Evolutionary conservation across 2,329 filamentous ascomycete species (phyloP), one percentile per base, ranked within the genome.

Genomic region (Byssothecium circinans): DNA sequence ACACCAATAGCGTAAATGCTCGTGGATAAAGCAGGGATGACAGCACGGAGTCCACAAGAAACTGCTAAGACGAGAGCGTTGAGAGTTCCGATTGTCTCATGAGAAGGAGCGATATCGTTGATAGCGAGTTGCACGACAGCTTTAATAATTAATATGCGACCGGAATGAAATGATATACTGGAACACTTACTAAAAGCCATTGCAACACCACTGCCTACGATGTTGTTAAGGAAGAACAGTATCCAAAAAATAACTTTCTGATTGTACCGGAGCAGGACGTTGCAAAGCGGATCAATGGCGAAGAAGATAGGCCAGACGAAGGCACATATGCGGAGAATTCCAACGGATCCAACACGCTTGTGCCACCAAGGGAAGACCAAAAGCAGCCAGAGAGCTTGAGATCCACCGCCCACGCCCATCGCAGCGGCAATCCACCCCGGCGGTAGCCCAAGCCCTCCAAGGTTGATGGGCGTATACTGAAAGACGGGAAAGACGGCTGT

Each of bases 301-400:
- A 90, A 85, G 64, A 89, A 85, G 41, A 84, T 61, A 0, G 88
- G 87, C 73, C 87, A 91, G 0, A 64, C 72, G 25, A 62, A 54
- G 1, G 78, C 79, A 63, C 86, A 88, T 8, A 72, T 54, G 4
- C 79, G 77, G 50, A 92, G 72, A 0, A 91, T 74, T 3, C 78
- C 80, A 19, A 83, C 84, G 6, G 87, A 91, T 8, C 88, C 87
- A 18, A 84, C 66, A 17, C 81, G 80, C 29, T 70, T 74, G 61
- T 92, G 88, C 1, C 92, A 67, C 0, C 76, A 73, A 1, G 88
- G 87, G 62, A 92, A 91, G 25, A 79, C 74, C 12, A 89, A 53
- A 0, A 92, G 75, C 2, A 90, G 79, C 87, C 88, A 92, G 6
- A 81, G 47, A 1, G 86, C 82, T 67, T 92, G 89, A 3, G 81